phyloP scores from a whole-genome alignment of 352 stramenopile species.

The Nothophytophthora sp. region DNA sequence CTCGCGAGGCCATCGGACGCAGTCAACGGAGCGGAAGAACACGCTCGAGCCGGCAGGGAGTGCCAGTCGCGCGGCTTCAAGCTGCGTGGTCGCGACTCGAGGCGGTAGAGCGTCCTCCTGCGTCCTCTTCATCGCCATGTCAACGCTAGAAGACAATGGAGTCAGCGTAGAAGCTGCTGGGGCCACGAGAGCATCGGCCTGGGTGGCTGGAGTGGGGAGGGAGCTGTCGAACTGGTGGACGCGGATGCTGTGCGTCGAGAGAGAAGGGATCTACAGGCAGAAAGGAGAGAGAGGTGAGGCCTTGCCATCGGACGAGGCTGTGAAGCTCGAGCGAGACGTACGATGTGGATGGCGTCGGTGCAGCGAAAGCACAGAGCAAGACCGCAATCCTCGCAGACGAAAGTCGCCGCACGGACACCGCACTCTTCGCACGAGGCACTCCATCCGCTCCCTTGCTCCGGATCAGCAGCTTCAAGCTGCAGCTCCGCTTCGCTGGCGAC shows the following conservation, averaged over 20 bases:
- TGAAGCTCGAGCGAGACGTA: slow-evolving; percentile 18
- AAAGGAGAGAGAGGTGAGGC: neutral
- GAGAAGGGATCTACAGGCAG: slow-evolving; percentile 39
- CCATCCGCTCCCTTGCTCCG: neutral
- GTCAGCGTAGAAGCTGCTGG: neutral
- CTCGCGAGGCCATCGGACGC: slow-evolving; percentile 49
- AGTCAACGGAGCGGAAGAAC: slow-evolving; percentile 54
- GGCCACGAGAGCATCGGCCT: slow-evolving; percentile 1
- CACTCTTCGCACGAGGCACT: slow-evolving; percentile 82
- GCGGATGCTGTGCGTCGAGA: slow-evolving; percentile 39
- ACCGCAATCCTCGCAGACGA: slow-evolving; percentile 49
- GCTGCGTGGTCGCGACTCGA: slow-evolving; percentile 11
- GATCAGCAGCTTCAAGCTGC: neutral
- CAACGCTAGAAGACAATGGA: neutral
- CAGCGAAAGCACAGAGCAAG: slow-evolving; percentile 60
- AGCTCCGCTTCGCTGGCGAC: slow-evolving; percentile 25
- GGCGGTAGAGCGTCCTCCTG: slow-evolving; percentile 1
- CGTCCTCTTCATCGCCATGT: neutral
- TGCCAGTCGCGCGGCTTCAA: slow-evolving; percentile 27
- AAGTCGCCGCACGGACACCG: slow-evolving; percentile 12
- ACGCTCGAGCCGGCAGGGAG: slow-evolving; percentile 44
- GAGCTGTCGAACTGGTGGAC: neutral
- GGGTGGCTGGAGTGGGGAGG: neutral
- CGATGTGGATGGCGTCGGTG: slow-evolving; percentile 77
- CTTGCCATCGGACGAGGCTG: neutral